phyloP scores from a whole-genome alignment of 2,329 filamentous ascomycete genomes.

The Aspergillus latus region DNA sequence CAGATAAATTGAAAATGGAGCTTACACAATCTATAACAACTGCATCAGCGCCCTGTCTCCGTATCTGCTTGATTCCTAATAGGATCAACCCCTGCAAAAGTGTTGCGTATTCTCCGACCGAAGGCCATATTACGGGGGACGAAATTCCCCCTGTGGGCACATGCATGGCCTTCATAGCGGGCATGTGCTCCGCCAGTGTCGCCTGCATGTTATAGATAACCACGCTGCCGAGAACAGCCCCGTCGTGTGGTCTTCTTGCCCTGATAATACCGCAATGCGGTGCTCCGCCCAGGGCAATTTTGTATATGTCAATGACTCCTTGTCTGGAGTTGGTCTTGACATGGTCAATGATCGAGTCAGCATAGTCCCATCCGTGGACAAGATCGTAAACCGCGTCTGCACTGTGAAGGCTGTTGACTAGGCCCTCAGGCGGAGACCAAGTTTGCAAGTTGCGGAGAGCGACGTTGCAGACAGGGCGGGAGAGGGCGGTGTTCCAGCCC shows the following conservation, averaged over 20 bases:
- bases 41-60: slow-evolving; percentile 70
- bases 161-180: slow-evolving; percentile 61
- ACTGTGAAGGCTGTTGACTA: slow-evolving; percentile 70
- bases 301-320: slow-evolving; percentile 77
- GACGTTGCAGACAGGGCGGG: slow-evolving; percentile 68
- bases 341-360: slow-evolving; percentile 70
- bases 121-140: slow-evolving; percentile 71
- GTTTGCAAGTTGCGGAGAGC: slow-evolving; percentile 68
- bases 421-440: slow-evolving; percentile 75
- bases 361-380: slow-evolving; percentile 75
- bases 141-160: slow-evolving; percentile 70
- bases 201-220: slow-evolving; percentile 74
- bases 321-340: slow-evolving; percentile 72
- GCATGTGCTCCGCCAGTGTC: slow-evolving; percentile 67
- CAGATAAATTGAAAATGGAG: not conserved
- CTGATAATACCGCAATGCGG: slow-evolving; percentile 78
- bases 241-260: slow-evolving; percentile 69
- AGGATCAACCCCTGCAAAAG: slow-evolving; percentile 77
- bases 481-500: slow-evolving; percentile 76
- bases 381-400: slow-evolving; percentile 78
- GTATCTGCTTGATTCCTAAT: slow-evolving; percentile 79
- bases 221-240: slow-evolving; percentile 71
- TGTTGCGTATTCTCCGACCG: slow-evolving; percentile 66
- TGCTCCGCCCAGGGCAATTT: slow-evolving; percentile 68
- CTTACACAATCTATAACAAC: slow-evolving; percentile 79